These are phyloP conservation scores for Coemansia interrupta DNA, from an alignment of 192 early-diverging fungal genomes.

Conservation along the genomic window DNA sequence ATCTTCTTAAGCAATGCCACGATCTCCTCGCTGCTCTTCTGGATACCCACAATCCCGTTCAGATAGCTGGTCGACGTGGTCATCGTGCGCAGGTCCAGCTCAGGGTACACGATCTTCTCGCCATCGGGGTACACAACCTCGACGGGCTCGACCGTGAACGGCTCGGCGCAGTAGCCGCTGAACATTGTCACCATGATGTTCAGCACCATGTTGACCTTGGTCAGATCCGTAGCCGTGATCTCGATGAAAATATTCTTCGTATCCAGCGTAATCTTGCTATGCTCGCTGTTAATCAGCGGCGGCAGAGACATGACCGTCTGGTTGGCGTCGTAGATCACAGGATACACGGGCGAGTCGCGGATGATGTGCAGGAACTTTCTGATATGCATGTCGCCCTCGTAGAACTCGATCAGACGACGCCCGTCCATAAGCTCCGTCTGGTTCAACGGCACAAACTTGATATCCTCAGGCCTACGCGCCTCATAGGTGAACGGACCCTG, in stretches of 20 bases:
- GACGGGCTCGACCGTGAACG: constrained; percentile 92
- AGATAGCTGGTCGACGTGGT: constrained; percentile 82
- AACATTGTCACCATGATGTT: constrained; percentile 96
- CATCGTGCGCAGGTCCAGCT: constrained; percentile 64
- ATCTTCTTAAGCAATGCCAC: constrained; percentile 77
- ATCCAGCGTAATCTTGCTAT: constrained; percentile 91
- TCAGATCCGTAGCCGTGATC: constrained; percentile 93
- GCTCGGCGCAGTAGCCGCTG: constrained; percentile 85
- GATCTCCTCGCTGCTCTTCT: constrained; percentile 65
- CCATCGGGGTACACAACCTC: constrained; percentile 85
- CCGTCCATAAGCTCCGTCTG: constrained; percentile 85
- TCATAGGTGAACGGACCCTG: constrained; percentile 94
- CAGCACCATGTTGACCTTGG: constrained; percentile 89
- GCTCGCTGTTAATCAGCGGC: constrained; percentile 98
- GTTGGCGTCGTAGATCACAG: constrained; percentile 84
- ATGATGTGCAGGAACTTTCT: constrained; percentile 92
- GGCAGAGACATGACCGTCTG: constrained; percentile 88
- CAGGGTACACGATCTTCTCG: constrained; percentile 64
- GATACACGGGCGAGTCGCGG: constrained; percentile 82
- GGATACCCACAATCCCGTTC: constrained; percentile 79
- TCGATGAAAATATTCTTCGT: constrained; percentile 98
- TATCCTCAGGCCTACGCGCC: constrained; percentile 82
- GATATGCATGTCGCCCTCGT: constrained; percentile 81
- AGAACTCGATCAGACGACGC: constrained; percentile 84
- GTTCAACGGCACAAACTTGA: constrained; percentile 90